Evolutionary conservation across 208 protist genomes (phyloP).

Genomic region (Novymonas esmeraldas): DNA sequence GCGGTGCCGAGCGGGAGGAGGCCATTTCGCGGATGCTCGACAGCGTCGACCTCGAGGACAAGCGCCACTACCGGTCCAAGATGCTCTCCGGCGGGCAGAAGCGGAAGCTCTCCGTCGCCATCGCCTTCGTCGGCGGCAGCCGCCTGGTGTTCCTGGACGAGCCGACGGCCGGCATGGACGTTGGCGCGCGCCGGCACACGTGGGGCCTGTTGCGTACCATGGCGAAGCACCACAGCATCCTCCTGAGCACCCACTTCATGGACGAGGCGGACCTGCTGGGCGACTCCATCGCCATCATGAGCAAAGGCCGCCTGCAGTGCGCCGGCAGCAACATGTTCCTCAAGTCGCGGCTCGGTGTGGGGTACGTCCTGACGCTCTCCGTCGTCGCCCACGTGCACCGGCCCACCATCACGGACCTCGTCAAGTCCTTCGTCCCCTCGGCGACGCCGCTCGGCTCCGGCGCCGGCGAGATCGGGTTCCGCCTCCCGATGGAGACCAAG

Average conservation of each 20-base stretch:
- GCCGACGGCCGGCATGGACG: conserved; percentile 88
- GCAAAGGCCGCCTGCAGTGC: conserved; percentile 59
- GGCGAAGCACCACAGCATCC: conserved; percentile 45
- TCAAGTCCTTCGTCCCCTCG: conserved; percentile 26
- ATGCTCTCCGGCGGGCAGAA: conserved; percentile 88
- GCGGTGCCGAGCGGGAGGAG: conserved; percentile 27
- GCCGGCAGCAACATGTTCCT: conserved; percentile 64
- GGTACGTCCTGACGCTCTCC: conserved; percentile 57
- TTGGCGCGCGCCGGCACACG: conserved; percentile 59
- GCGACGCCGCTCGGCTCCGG: conserved; percentile 37
- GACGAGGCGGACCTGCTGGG: conserved; percentile 96
- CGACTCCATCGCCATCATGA: conserved; percentile 94
- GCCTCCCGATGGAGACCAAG: conserved; percentile 50
- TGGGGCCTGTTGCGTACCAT: conserved; percentile 66
- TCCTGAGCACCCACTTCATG: conserved; percentile 94
- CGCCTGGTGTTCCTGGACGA: conserved; percentile 88
- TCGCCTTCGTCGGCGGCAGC: conserved; percentile 83
- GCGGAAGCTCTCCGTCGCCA: conserved; percentile 81
- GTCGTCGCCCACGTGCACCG: conserved; percentile 37
- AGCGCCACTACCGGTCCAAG: conserved; percentile 38
- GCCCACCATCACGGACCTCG: conserved; percentile 10
- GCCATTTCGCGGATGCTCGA: conserved; percentile 49
- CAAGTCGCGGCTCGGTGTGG: conserved; percentile 60
- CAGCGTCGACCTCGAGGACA: conserved; percentile 66
- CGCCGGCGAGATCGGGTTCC: conserved; percentile 45